These are phyloP conservation scores for Sorghum bicolor DNA, from an alignment of 176 grass and related monocot species.

Conservation along the genomic window Sorghum_bicolor_NCBIv3 NC_012872.2:63341001-63341500, in stretches of 20 bases:
- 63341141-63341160: conserved; percentile 90
- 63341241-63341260: conserved; percentile 90
- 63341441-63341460: conserved; percentile 21
- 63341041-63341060: conserved; percentile 89
- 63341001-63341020: conserved; percentile 75
- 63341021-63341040: conserved; percentile 98
- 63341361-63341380: conserved; percentile 94
- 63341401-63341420: conserved; percentile 78
- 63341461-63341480: background rate
- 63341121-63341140: conserved; percentile 91
- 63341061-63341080: conserved; percentile 92
- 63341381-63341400: conserved; percentile 72
- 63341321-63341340: conserved; percentile 67
- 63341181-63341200: conserved; percentile 98
- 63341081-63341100: conserved; percentile 94
- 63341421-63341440: background rate
- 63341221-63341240: conserved; percentile 97
- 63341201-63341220: conserved; percentile 95
- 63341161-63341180: conserved; percentile 95
- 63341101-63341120: conserved; percentile 83
- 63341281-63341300: conserved; percentile 63
- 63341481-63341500: conserved; percentile 31
- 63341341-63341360: conserved; percentile 57
- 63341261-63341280: conserved; percentile 86
- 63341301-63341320: conserved; percentile 96